A percentile compares a stretch with the other conserved stretches of the same genome.
Conservation (phyloP, 208 protist species). For the Porcisia hertigi region DNA sequence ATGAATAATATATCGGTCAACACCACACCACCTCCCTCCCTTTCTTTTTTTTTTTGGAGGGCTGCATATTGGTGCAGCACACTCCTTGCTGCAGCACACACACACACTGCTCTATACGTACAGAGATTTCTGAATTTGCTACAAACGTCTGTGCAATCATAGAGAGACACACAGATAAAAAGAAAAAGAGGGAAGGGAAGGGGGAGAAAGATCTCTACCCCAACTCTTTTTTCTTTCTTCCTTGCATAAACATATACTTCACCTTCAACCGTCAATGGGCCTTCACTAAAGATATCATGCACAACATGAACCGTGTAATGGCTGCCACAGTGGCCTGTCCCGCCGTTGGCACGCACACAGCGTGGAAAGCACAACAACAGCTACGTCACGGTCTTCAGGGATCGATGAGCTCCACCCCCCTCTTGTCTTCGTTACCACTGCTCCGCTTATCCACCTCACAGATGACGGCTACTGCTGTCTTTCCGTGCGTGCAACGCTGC, state of each 20-base stretch:
- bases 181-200: no score
- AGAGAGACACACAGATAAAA: no score
- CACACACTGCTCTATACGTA: background rate
- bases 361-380: background rate
- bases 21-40: no score
- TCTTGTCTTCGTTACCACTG: background rate
- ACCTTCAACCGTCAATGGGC: no score
- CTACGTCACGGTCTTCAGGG: slow-evolving; percentile 1
- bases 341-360: background rate
- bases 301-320: background rate
- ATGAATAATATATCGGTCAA: no score
- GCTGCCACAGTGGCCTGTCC: background rate
- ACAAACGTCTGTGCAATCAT: no score
- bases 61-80: no score
- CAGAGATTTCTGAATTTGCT: background rate
- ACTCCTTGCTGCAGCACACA: no score
- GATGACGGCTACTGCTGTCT: background rate
- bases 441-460: background rate
- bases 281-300: background rate
- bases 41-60: no score
- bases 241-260: background rate
- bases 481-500: background rate
- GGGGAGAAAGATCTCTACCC: no score
- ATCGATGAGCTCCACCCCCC: background rate
- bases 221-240: background rate